Evolutionary conservation across 2,329 filamentous ascomycete species (phyloP).

Genomic region (Aspergillus niger): DNA sequence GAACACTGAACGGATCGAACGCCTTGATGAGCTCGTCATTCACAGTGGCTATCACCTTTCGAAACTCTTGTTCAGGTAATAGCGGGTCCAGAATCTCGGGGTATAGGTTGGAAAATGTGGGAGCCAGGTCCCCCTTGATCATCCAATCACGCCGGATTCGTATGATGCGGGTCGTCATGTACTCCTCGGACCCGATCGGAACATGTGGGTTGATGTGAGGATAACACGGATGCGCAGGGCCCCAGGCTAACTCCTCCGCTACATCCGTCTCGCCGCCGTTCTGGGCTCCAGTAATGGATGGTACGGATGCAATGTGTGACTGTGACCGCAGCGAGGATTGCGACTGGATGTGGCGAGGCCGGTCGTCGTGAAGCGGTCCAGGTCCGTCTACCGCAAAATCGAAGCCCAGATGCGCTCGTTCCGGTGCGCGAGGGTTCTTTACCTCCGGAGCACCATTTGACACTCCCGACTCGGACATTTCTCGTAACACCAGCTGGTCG

Average conservation of each 20-base stretch:
- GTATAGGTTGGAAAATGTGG: slow-evolving; percentile 92
- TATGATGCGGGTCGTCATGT: slow-evolving; percentile 81
- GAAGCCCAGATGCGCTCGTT: slow-evolving; percentile 32
- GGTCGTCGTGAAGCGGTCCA: slow-evolving; percentile 25
- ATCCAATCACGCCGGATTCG: slow-evolving; percentile 92
- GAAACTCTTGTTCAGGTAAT: slow-evolving; percentile 82
- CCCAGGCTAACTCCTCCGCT: slow-evolving; percentile 79
- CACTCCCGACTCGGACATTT: slow-evolving; percentile 30
- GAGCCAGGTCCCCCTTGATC: slow-evolving; percentile 81
- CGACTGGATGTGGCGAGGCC: slow-evolving; percentile 43
- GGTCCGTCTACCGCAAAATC: slow-evolving; percentile 20
- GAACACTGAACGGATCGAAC: slow-evolving; percentile 74
- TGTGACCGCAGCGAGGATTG: slow-evolving; percentile 45
- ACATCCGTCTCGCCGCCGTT: slow-evolving; percentile 54
- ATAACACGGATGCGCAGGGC: slow-evolving; percentile 89
- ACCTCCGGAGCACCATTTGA: slow-evolving; percentile 30
- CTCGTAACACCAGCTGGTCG: slow-evolving; percentile 23
- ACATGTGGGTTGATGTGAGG: slow-evolving; percentile 94
- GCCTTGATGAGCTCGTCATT: slow-evolving; percentile 75
- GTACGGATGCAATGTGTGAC: slow-evolving; percentile 42
- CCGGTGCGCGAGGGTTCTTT: slow-evolving; percentile 33
- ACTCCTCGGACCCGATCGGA: slow-evolving; percentile 71
- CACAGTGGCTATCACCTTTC: slow-evolving; percentile 75
- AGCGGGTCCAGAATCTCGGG: slow-evolving; percentile 92
- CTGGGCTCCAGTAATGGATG: slow-evolving; percentile 38